Evolutionary conservation across 1,139 yeast species (phyloP), one percentile per base, ranked within the genome.

Genomic region (Pneumocystis oryctolagi): DNA sequence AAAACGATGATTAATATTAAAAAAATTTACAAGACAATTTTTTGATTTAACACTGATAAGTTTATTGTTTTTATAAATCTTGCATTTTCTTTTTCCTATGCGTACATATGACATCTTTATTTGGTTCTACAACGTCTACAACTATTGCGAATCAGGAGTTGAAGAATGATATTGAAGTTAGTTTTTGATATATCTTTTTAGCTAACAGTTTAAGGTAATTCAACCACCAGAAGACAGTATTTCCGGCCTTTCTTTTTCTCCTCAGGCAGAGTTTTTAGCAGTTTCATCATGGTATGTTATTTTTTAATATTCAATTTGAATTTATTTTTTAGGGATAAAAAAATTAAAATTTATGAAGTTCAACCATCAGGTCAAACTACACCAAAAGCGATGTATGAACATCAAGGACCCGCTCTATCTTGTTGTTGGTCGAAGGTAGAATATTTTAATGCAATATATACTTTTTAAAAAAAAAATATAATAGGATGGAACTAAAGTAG

Each of bases 311-410:
- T 20, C 18, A 37, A 42, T 31, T 35, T 16, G 4, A n/a, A 28
- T n/a, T 30, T 58, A 20, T 37, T n/a, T 42, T 39, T 32, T 35
- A 61, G 63, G 70, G 99, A 94, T 75, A 87, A 87, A 70, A 89
- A 89, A 72, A 96, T 89, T 53, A 80, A 98, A 65, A 85, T 94
- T 65, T 94, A 94, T 78, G 97, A 92, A 73, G 83, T 90, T 32
- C 83, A 83, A 67, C 77, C 83, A 30, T 82, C 79, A 67, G 87
- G 87, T 0, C 80, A 80, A 67, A 82, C 84, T 63, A 94, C 87
- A 70, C 97, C 97, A 6, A 77, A 96, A 63, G 96, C 97, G 0
- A 74, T 90, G 71, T 90, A 81, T 72, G 96, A 89, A 70, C 97
- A 92, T 71, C 87, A 84, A 39, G 97, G 82, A 0, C 97, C 98